These are phyloP conservation scores for Mortierella claussenii DNA, from an alignment of 192 early-diverging fungal genomes.

Conservation along the genomic window DNA sequence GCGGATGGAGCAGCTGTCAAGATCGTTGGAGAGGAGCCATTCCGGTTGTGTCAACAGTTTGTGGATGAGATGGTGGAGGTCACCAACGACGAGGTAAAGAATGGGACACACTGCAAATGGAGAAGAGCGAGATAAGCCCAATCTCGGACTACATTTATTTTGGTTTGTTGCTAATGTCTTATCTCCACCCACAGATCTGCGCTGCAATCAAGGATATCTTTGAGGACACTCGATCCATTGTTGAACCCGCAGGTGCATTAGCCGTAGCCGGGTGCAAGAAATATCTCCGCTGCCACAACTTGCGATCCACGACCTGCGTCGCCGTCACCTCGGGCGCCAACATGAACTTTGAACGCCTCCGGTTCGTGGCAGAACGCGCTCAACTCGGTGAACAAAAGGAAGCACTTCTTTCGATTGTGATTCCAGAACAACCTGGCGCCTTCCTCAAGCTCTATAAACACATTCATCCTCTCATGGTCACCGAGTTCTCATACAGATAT, in stretches of 20 bases:
- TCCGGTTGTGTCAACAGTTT: conserved; percentile 79
- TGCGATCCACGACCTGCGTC: conserved; percentile 72
- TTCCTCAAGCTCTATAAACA: conserved; percentile 76
- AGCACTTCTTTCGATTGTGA: conserved; percentile 90
- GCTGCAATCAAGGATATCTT: conserved; percentile 91
- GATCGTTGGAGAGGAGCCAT: conserved; percentile 89
- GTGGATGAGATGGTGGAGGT: conserved; percentile 95
- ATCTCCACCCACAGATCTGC: conserved; percentile 75
- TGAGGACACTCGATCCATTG: conserved; percentile 92
- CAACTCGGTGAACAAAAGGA: conserved; percentile 93
- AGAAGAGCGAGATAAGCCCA: no score
- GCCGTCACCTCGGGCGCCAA: conserved; percentile 94
- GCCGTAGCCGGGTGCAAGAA: conserved; percentile 89
- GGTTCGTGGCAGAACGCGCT: conserved; percentile 97
- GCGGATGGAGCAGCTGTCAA: conserved; percentile 98
- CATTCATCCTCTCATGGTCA: conserved; percentile 87
- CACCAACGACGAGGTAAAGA: conserved; percentile 84
- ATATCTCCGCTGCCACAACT: conserved; percentile 67
- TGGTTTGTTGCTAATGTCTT: no score
- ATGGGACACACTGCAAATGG: no score
- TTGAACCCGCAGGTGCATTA: conserved; percentile 96
- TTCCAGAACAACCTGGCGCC: conserved; percentile 91
- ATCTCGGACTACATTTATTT: no score
- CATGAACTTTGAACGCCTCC: conserved; percentile 99
- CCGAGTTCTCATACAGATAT: conserved; percentile 88